A percentile compares a stretch with the other conserved stretches of the same genome.
These are phyloP conservation scores for Sordaria brevicollis DNA, from an alignment of 495 filamentous ascomycete species.

Conservation along the genomic window DNA sequence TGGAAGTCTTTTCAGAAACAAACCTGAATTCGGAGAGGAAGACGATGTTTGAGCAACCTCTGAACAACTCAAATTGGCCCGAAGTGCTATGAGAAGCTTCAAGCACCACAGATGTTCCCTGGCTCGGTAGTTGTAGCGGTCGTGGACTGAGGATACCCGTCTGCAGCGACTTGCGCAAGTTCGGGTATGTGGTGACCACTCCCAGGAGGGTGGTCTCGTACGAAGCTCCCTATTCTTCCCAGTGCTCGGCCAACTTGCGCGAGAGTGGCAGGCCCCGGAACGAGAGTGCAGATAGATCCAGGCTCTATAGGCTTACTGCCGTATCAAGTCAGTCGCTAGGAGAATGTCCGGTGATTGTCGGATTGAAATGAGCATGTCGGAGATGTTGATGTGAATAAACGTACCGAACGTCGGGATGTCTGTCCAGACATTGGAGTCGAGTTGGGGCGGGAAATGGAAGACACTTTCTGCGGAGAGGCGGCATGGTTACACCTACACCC, in stretches of 20 bases:
- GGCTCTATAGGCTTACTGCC: neutral
- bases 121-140: neutral
- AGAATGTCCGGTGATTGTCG: neutral
- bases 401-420: neutral
- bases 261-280: neutral
- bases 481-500: neutral
- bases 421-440: neutral
- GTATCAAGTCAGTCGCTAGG: neutral
- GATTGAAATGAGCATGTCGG: neutral
- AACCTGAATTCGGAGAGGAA: constrained; percentile 11
- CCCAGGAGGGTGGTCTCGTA: constrained; percentile 19
- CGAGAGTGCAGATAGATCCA: neutral
- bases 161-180: constrained; percentile 4
- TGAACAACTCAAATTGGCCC: constrained; percentile 1
- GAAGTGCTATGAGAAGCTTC: neutral
- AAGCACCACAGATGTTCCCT: neutral
- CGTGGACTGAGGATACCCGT: neutral
- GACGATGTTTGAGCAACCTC: constrained; percentile 17
- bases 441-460: neutral
- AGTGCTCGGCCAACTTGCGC: neutral
- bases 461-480: neutral
- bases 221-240: constrained; percentile 4
- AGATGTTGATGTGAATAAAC: neutral
- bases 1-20: constrained; percentile 13
- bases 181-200: constrained; percentile 16